Conservation (phyloP, 495 filamentous ascomycete species). For the Penicillium malachiteum region DNA sequence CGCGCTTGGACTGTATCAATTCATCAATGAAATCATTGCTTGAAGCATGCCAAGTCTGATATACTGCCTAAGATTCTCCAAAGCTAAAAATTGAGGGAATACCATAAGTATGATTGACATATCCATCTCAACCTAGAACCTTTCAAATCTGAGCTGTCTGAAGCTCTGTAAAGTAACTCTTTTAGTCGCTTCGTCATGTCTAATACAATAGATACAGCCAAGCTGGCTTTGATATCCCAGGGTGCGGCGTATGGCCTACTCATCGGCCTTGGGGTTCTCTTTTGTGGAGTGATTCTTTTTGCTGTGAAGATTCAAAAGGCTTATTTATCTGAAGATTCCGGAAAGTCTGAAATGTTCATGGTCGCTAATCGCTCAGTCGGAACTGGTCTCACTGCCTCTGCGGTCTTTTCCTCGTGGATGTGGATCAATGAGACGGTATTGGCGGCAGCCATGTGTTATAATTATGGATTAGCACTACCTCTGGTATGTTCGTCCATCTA, state of each 20-base stretch:
- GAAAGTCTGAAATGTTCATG: constrained; percentile 54
- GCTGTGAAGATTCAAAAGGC: constrained; percentile 42
- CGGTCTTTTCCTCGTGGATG: constrained; percentile 51
- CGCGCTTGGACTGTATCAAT: neutral
- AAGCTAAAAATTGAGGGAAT: neutral
- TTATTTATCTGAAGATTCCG: constrained; percentile 46
- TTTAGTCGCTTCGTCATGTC: constrained; percentile 36
- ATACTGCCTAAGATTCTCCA: neutral
- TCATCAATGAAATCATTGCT: neutral
- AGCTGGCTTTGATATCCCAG: constrained; percentile 33
- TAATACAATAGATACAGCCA: constrained; percentile 47
- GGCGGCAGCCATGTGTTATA: constrained; percentile 39
- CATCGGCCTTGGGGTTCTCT: constrained; percentile 41
- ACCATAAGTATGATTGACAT: neutral
- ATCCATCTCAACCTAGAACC: neutral
- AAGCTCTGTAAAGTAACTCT: no score
- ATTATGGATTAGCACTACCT: constrained; percentile 36
- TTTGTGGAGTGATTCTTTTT: constrained; percentile 41
- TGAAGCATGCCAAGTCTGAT: neutral
- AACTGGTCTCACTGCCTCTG: constrained; percentile 49
- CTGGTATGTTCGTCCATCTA: constrained; percentile 22
- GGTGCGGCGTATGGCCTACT: constrained; percentile 47
- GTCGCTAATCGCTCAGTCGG: constrained; percentile 49
- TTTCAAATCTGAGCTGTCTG: neutral
- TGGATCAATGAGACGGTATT: constrained; percentile 49